These are phyloP conservation scores for Amanita pseudoporphyria DNA, from an alignment of 768 basidiomycete species.

Conservation along the genomic window DNA sequence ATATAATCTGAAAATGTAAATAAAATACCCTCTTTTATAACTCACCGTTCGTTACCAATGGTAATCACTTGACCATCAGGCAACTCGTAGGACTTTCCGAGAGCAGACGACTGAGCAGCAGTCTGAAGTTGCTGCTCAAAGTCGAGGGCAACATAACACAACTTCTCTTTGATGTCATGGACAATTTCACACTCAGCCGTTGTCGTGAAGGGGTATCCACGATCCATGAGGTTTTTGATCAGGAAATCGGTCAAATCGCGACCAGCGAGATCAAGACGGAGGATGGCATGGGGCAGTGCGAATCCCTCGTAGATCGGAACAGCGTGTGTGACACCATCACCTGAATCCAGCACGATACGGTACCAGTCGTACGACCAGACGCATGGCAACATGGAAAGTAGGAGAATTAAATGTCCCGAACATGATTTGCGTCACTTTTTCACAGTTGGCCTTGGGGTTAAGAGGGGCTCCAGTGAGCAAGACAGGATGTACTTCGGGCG, in stretches of 20 bases:
- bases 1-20: slow-evolving; percentile 43
- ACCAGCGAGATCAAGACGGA: slow-evolving; percentile 86
- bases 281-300: slow-evolving; percentile 86
- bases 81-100: slow-evolving; percentile 92
- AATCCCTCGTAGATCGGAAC: slow-evolving; percentile 97
- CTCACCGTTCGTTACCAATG: slow-evolving; percentile 86
- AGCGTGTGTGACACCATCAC: slow-evolving; percentile 93
- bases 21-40: slow-evolving; percentile 21
- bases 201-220: slow-evolving; percentile 92
- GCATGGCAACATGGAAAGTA: slow-evolving; percentile 91
- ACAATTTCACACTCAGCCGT: slow-evolving; percentile 92
- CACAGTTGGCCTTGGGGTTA: slow-evolving; percentile 88
- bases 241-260: slow-evolving; percentile 84
- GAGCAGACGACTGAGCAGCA: slow-evolving; percentile 78
- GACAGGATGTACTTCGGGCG: slow-evolving; percentile 88
- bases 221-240: slow-evolving; percentile 80
- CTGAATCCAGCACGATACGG: slow-evolving; percentile 91
- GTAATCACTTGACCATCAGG: slow-evolving; percentile 94
- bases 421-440: slow-evolving; percentile 96
- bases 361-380: slow-evolving; percentile 81
- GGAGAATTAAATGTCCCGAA: slow-evolving; percentile 93
- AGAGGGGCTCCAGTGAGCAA: slow-evolving; percentile 87
- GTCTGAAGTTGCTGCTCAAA: slow-evolving; percentile 92
- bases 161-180: slow-evolving; percentile 95
- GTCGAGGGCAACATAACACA: slow-evolving; percentile 91